phyloP scores from a whole-genome alignment of 768 basidiomycete genomes.

The Boletus reticuloceps region DNA sequence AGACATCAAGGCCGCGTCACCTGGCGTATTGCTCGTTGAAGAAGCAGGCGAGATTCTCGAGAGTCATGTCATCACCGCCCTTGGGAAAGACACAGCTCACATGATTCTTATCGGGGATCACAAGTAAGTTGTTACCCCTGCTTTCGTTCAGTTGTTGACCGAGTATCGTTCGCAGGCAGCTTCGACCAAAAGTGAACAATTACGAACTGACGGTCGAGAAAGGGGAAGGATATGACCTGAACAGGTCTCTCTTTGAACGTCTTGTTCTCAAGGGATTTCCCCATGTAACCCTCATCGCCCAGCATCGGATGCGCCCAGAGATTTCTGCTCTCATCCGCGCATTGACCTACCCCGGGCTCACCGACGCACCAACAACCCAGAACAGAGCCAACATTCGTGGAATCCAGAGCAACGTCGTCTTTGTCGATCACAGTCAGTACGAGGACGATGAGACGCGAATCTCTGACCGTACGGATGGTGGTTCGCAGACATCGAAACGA shows the following conservation, averaged over 20 bases:
- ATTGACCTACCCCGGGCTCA: conserved; percentile 64
- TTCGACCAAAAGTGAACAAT: conserved; percentile 70
- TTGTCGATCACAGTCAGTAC: conserved; percentile 53
- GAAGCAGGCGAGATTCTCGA: conserved; percentile 75
- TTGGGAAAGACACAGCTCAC: conserved; percentile 45
- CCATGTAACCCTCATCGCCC: conserved; percentile 50
- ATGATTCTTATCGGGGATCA: conserved; percentile 72
- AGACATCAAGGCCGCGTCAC: conserved; percentile 43
- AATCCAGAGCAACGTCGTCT: conserved; percentile 54
- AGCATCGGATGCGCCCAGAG: conserved; percentile 76
- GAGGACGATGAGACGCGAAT: conserved; percentile 48
- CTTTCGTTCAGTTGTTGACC: neutral
- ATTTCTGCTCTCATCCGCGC: conserved; percentile 60
- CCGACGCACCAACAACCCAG: conserved; percentile 50
- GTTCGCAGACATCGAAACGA: conserved; percentile 54
- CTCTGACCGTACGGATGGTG: conserved; percentile 45
- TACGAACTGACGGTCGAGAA: conserved; percentile 67
- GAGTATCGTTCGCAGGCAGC: conserved; percentile 43
- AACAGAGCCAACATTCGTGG: conserved; percentile 54
- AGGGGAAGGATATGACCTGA: conserved; percentile 63
- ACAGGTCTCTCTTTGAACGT: conserved; percentile 67
- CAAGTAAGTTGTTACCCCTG: conserved; percentile 45
- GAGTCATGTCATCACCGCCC: conserved; percentile 60
- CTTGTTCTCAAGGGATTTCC: conserved; percentile 62
- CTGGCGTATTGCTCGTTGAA: conserved; percentile 61